These are phyloP conservation scores for Brassica juncea DNA, from an alignment of 345 rosid genomes.

Conservation along the genomic window DNA sequence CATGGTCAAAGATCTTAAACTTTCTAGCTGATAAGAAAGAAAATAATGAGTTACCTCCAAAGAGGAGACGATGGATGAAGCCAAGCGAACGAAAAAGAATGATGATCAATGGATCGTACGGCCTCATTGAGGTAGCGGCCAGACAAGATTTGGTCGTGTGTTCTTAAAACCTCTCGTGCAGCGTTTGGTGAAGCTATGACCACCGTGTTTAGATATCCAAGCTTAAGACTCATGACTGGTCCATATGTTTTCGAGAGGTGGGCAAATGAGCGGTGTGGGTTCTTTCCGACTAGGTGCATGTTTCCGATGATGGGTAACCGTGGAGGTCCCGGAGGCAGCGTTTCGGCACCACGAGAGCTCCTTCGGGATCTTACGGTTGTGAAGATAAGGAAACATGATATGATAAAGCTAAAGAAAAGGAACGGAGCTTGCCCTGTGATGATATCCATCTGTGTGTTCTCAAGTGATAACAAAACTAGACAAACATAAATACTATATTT, in stretches of 20 bases:
- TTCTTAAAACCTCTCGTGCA: constrained; percentile 35
- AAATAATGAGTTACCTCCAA: constrained; percentile 22
- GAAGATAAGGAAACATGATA: constrained; percentile 46
- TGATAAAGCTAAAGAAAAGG: constrained; percentile 41
- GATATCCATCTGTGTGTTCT: constrained; percentile 18
- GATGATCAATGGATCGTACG: constrained; percentile 24
- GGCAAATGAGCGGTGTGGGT: constrained; percentile 41
- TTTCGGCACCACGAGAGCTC: neutral
- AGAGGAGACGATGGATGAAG: constrained; percentile 29
- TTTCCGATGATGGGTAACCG: constrained; percentile 49
- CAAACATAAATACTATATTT: neutral
- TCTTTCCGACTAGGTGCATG: constrained; percentile 43
- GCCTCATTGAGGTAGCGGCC: constrained; percentile 27
- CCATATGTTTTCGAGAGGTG: constrained; percentile 47
- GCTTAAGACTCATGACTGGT: constrained; percentile 48
- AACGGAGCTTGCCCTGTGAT: constrained; percentile 36
- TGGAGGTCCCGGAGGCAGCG: constrained; percentile 36
- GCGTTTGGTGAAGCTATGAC: constrained; percentile 35
- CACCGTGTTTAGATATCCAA: constrained; percentile 35
- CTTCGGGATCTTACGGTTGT: constrained; percentile 19
- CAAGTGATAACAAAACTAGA: neutral
- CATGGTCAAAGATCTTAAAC: neutral
- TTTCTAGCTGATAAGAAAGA: neutral
- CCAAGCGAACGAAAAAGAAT: constrained; percentile 36
- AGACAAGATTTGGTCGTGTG: constrained; percentile 41